These are phyloP conservation scores for Eucalyptus marginata DNA, from an alignment of 345 rosid species.

Conservation along the genomic window DNA sequence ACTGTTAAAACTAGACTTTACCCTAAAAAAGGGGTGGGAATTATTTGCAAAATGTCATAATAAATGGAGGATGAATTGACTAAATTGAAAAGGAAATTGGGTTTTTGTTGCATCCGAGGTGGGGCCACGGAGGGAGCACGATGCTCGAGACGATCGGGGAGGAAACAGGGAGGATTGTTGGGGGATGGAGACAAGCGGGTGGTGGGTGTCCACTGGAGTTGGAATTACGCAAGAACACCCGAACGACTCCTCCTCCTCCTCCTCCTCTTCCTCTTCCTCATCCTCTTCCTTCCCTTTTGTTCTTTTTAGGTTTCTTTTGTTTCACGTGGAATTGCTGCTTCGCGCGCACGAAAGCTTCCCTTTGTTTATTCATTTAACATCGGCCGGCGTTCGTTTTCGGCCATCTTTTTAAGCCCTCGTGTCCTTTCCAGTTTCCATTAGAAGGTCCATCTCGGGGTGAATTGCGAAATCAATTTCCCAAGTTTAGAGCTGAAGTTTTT, in stretches of 20 bases:
- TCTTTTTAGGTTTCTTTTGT: background rate
- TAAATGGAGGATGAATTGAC: background rate
- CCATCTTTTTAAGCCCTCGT: background rate
- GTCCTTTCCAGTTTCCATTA: background rate
- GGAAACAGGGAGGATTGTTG: too few species aligned
- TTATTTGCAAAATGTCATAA: background rate
- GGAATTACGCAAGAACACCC: background rate
- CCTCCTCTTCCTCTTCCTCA: too few species aligned
- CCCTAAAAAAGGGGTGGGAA: accelerated
- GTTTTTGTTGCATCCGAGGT: background rate
- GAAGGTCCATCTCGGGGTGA: background rate
- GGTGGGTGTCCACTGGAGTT: background rate
- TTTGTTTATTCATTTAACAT: background rate
- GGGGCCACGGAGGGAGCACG: background rate
- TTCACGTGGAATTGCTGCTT: background rate
- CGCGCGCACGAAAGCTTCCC: background rate
- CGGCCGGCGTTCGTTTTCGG: background rate
- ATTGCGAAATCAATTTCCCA: background rate
- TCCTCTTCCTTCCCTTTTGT: too few species aligned
- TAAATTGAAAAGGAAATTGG: background rate
- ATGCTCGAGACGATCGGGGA: background rate
- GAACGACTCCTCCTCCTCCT: background rate
- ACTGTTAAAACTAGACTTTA: background rate
- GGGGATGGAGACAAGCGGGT: background rate
- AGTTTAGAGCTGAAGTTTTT: background rate